Base-by-base conservation (phyloP, 306 rosid species). In the Malus sieversii region DNA sequence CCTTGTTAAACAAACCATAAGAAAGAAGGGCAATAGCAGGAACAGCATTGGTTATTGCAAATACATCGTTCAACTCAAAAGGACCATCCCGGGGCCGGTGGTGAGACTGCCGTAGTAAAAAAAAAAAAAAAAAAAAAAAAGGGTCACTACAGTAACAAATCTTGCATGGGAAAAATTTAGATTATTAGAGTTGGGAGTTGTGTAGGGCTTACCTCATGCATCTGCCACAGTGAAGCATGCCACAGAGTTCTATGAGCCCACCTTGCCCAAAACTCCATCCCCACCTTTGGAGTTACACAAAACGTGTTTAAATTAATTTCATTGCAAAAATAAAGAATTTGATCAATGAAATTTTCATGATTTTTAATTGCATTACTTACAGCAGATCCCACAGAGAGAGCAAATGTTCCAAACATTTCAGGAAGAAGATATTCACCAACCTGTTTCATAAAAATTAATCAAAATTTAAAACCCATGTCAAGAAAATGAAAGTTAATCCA, bases 21-120 rank as follows among this genome's bases (percentile, higher is more conserved):
- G 91, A 83, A 25, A 91, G 86, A 30, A 91, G 96, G 80, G 89
- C 88, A 65, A 90, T 87, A 5, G 98, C 98, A 2, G 97, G 97
- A 15, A 79, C 85, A 10, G 91, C 97, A 52, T 94, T 94, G 44
- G 73, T 79, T 66, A 91, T 85, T 2, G 97, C 98, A 48, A 94
- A 94, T 25, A 91, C 90, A 72, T 91, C 98, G 79, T 94, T 94
- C 51, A 87, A 73, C 73, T 91, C 97, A 68, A 94, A 94, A 0
- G 94, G 83, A 20, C 96, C 97, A 32, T 86, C 89, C 77, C 97
- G 91, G 3, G 90, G 82, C 83, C 83, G 61, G 82, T 94, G 98
- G 72, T 90, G 98, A 70, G 98, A 91, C 98, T 94, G 88, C 69
- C 74, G 76, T 52, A 1, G 61, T 25, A 52, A 20, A 44, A 35